Evolutionary conservation across 192 early-diverging fungal species (phyloP).

Genomic region (Backusella liffmaniae): DNA sequence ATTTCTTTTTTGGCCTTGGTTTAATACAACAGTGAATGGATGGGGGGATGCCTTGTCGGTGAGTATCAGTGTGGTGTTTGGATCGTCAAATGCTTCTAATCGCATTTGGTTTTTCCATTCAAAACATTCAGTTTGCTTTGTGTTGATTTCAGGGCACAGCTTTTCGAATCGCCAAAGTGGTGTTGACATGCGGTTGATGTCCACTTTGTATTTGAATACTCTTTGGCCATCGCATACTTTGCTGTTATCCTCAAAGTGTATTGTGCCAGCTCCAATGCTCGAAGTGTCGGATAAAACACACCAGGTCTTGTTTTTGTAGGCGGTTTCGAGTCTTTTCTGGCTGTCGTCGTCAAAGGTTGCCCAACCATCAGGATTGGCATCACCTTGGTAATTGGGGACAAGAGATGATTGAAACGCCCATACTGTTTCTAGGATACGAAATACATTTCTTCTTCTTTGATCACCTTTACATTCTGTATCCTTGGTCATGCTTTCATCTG

Average conservation of each 20-base stretch:
- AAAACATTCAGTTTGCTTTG: slow-evolving; percentile 11
- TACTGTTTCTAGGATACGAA: background rate
- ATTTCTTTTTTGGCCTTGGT: background rate
- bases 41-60: slow-evolving; percentile 6
- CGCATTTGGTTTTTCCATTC: slow-evolving; percentile 22
- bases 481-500: background rate
- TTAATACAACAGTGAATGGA: slow-evolving; percentile 3
- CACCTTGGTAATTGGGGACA: background rate
- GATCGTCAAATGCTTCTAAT: slow-evolving; percentile 16
- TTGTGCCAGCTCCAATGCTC: background rate
- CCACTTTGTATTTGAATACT: background rate
- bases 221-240: background rate
- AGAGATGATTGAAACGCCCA: background rate
- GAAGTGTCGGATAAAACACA: background rate
- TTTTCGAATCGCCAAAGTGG: slow-evolving; percentile 18
- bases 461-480: background rate
- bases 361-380: background rate
- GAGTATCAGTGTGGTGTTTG: background rate
- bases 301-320: background rate
- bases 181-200: background rate
- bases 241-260: background rate
- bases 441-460: background rate
- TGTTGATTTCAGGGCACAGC: background rate
- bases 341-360: background rate
- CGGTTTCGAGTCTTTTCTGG: background rate